Evolutionary conservation across 768 basidiomycete species (phyloP).

Genomic region (Psilocybe tampanensis): DNA sequence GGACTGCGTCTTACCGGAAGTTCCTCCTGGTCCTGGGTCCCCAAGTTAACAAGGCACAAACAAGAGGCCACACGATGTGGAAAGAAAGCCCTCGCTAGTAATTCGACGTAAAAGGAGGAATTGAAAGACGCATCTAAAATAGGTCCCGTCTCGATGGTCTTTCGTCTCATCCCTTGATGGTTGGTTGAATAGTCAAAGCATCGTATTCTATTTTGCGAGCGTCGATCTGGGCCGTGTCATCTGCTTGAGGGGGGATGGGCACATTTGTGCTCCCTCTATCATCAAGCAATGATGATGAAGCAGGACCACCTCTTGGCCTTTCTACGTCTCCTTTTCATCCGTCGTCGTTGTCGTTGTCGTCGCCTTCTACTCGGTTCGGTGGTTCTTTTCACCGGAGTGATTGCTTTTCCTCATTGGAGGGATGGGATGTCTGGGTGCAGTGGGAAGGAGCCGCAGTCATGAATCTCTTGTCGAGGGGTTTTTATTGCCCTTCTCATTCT

Average conservation of each 20-base stretch:
- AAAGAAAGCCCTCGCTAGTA: neutral
- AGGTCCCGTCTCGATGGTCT: neutral
- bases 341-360: neutral
- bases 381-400: neutral
- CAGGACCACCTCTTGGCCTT: neutral
- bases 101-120: neutral
- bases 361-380: neutral
- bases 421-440: too few relatives aligned
- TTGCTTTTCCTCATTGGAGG: neutral
- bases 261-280: too few relatives aligned
- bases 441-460: too few relatives aligned
- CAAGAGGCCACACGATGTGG: neutral
- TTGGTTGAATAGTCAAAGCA: neutral
- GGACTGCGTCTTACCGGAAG: neutral
- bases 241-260: too few relatives aligned
- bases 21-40: neutral
- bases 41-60: too few relatives aligned
- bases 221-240: neutral
- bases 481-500: too few relatives aligned
- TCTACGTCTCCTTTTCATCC: neutral
- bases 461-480: too few relatives aligned
- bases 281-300: too few relatives aligned
- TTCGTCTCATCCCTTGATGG: conserved; percentile 15
- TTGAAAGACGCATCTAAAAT: conserved; percentile 1
- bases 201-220: conserved; percentile 1